Conservation (phyloP, 1,284 basidiomycete genomes). For the Puccinia horiana region DNA sequence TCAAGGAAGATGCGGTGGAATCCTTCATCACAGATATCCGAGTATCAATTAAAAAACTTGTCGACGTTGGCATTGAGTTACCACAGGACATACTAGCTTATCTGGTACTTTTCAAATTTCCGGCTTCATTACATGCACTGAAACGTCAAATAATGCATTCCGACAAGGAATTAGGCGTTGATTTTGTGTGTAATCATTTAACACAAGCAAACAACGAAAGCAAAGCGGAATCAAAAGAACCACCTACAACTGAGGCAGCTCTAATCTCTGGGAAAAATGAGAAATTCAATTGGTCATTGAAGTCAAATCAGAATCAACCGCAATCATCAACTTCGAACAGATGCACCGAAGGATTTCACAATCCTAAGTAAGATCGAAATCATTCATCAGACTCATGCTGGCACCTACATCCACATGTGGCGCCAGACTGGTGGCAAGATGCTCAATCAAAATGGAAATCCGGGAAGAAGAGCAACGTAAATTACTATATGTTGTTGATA, state of each 20-base stretch:
- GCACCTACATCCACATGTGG: neutral
- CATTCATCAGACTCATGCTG: neutral
- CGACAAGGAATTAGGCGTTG: neutral
- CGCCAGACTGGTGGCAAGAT: neutral
- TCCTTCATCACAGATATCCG: neutral
- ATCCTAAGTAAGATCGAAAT: neutral
- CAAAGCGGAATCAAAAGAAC: neutral
- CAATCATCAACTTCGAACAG: no score
- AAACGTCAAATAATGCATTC: neutral
- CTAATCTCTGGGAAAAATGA: neutral
- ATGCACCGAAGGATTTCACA: neutral
- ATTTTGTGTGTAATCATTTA: no score
- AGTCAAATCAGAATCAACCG: no score
- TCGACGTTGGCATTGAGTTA: neutral
- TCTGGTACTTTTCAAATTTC: neutral
- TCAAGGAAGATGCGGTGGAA: neutral
- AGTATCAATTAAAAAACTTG: neutral
- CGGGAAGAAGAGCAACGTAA: neutral
- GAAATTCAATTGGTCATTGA: neutral
- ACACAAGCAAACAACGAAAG: neutral
- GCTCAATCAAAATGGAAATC: neutral
- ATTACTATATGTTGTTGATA: neutral
- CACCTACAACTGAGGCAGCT: neutral
- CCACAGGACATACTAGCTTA: neutral
- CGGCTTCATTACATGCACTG: neutral